A percentile compares a stretch with the other conserved stretches of the same genome.
These are phyloP conservation scores for Endoconidiophora laricicola DNA, from an alignment of 2,329 filamentous ascomycete genomes.

Conservation along the genomic window DNA sequence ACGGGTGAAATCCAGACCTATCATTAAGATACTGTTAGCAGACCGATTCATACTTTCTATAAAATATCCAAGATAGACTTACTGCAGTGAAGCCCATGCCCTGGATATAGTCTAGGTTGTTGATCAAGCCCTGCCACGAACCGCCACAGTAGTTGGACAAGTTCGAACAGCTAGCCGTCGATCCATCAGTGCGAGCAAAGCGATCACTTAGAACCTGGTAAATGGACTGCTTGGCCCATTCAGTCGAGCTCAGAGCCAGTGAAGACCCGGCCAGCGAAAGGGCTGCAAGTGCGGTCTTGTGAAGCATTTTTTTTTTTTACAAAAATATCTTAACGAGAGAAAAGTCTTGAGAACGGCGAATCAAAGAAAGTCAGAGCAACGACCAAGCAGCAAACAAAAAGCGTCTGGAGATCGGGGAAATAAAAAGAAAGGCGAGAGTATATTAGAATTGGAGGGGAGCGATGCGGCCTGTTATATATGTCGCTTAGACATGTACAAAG, in stretches of 20 bases:
- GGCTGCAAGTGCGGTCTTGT: background rate
- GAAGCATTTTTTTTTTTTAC: background rate
- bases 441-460: too few species aligned
- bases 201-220: constrained; percentile 30
- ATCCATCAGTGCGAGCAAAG: constrained; percentile 24
- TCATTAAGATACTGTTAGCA: background rate
- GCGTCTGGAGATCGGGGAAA: background rate
- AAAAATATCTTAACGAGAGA: background rate
- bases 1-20: constrained; percentile 28
- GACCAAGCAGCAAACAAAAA: background rate
- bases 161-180: constrained; percentile 20
- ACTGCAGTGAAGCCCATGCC: constrained; percentile 27
- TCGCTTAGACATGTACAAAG: too few species aligned
- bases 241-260: constrained; percentile 17
- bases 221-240: constrained; percentile 27
- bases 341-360: background rate
- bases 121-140: constrained; percentile 31
- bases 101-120: constrained; percentile 34
- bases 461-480: too few species aligned
- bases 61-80: background rate
- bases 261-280: constrained; percentile 1
- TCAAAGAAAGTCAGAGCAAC: background rate
- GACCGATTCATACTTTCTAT: background rate
- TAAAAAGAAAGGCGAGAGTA: background rate
- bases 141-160: constrained; percentile 30